Evolutionary conservation across 208 protist species (phyloP).

Genomic region (Leishmania aethiopica): DNA sequence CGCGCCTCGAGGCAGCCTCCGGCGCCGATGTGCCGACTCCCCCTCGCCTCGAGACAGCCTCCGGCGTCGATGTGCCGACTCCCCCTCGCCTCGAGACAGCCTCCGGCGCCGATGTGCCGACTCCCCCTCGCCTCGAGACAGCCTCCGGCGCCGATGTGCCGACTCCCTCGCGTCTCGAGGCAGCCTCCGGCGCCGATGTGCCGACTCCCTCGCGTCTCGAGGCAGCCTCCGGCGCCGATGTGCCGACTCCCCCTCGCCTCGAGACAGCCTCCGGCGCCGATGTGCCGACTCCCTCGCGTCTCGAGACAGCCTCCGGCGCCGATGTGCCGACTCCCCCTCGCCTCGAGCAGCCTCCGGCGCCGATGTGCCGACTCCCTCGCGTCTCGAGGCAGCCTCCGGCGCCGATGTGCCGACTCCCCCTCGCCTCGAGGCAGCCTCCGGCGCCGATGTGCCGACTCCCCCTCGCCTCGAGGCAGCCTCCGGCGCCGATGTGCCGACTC

Average conservation of each 20-base stretch:
- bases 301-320: too few species aligned
- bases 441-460: background rate
- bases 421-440: background rate
- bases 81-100: background rate
- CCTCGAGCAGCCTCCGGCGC: background rate
- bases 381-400: background rate
- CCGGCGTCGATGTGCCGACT: background rate
- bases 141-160: too few species aligned
- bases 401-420: background rate
- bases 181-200: background rate
- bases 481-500: background rate
- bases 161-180: background rate
- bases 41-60: background rate
- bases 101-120: background rate
- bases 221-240: too few species aligned
- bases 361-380: background rate
- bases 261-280: background rate
- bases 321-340: background rate
- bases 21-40: background rate
- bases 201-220: background rate
- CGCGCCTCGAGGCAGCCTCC: background rate
- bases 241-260: background rate
- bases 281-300: background rate
- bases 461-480: background rate
- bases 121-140: too few species aligned